These are phyloP conservation scores for Pleomassaria siparia DNA, from an alignment of 2,329 filamentous ascomycete genomes.

Conservation along the genomic window DNA sequence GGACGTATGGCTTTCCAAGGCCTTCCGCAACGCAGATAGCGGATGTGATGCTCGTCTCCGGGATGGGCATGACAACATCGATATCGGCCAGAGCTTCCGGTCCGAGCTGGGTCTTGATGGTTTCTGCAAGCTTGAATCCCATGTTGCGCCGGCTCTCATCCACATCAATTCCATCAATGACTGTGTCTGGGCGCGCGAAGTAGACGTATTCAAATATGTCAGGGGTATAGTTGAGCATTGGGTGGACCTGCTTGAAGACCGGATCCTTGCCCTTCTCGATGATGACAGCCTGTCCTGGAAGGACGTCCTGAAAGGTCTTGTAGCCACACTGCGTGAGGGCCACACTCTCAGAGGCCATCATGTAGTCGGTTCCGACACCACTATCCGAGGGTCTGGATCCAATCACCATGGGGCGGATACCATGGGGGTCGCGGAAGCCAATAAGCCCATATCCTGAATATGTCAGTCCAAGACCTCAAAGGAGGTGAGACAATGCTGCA, in stretches of 20 bases:
- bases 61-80: conserved; percentile 81
- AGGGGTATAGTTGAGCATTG: conserved; percentile 70
- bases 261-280: conserved; percentile 75
- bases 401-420: conserved; percentile 79
- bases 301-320: conserved; percentile 71
- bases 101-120: conserved; percentile 67
- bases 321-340: conserved; percentile 82
- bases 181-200: conserved; percentile 77
- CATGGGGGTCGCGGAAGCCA: conserved; percentile 75
- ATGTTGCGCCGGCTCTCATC: conserved; percentile 83
- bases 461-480: neutral
- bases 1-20: conserved; percentile 74
- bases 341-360: conserved; percentile 88
- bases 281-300: conserved; percentile 83
- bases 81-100: conserved; percentile 72
- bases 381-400: conserved; percentile 71
- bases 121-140: conserved; percentile 78
- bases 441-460: conserved; percentile 70
- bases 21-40: conserved; percentile 74
- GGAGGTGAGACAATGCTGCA: conserved; percentile 9
- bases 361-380: conserved; percentile 73
- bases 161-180: conserved; percentile 86
- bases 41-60: conserved; percentile 80
- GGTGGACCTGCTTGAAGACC: conserved; percentile 73
- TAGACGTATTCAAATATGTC: conserved; percentile 91